Percentiles rank a stretch among this genome's conserved stretches.
phyloP scores from a whole-genome alignment of 2,329 filamentous ascomycete genomes.

The Colletotrichum tamarilloi region DNA sequence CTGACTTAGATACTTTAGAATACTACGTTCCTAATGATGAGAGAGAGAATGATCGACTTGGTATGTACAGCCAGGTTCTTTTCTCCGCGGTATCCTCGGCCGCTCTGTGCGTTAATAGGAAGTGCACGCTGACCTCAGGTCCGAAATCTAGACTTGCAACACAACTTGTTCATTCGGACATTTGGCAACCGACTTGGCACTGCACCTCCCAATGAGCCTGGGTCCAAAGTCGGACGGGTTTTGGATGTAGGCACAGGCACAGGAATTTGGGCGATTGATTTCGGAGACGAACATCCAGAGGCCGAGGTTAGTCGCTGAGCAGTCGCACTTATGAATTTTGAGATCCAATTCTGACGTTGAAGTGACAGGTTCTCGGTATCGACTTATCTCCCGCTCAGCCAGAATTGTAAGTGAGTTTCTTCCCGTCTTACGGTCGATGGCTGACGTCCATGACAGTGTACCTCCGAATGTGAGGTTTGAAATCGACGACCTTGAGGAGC shows the following conservation, averaged over 20 bases:
- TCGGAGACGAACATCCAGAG: conserved; percentile 47
- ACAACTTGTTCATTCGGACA: conserved; percentile 46
- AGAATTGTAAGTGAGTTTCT: conserved; percentile 38
- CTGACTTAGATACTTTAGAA: not conserved
- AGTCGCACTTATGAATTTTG: too few species aligned
- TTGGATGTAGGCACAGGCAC: conserved; percentile 61
- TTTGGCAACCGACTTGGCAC: conserved; percentile 41
- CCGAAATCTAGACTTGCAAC: conserved; percentile 44
- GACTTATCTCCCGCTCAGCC: conserved; percentile 55
- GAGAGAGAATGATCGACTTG: conserved; percentile 11
- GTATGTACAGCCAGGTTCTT: not conserved
- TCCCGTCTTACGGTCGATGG: not conserved
- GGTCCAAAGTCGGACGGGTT: conserved; percentile 40
- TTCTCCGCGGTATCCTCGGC: too few species aligned
- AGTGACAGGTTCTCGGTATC: conserved; percentile 46
- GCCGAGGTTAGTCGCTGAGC: conserved; percentile 37
- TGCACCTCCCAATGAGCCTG: conserved; percentile 37
- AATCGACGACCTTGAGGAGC: conserved; percentile 53
- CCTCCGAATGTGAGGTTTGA: conserved; percentile 61
- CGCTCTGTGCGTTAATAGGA: not conserved
- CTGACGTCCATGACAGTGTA: conserved; percentile 42
- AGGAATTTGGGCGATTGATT: conserved; percentile 56
- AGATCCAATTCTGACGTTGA: not conserved
- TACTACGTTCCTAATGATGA: conserved; percentile 24
- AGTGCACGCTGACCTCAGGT: not conserved